Percentiles rank a stretch among this genome's conserved stretches.
phyloP scores from a whole-genome alignment of 1,284 basidiomycete species.

The Agroathelia rolfsii region DNA sequence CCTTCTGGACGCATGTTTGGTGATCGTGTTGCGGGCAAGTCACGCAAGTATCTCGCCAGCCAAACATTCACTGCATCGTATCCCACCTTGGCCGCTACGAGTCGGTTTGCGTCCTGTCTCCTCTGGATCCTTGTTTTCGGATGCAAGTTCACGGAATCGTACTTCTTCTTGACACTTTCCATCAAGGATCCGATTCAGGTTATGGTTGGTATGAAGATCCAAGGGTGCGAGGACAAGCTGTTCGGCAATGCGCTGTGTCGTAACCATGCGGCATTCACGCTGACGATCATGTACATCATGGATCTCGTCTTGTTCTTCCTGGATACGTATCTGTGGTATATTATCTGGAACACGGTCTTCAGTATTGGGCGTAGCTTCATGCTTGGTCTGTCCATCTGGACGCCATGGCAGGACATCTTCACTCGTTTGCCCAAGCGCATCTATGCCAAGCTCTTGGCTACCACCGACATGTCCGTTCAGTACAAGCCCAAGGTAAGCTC shows the following conservation, averaged over 20 bases:
- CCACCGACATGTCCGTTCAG: constrained; percentile 88
- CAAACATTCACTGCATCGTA: constrained; percentile 96
- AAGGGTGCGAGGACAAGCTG: constrained; percentile 75
- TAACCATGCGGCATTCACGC: constrained; percentile 86
- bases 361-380: constrained; percentile 85
- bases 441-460: constrained; percentile 87
- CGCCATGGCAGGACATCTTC: constrained; percentile 94
- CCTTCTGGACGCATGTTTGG: constrained; percentile 94
- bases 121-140: constrained; percentile 89
- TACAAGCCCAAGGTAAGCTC: constrained; percentile 88
- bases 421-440: constrained; percentile 89
- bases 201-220: constrained; percentile 90
- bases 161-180: constrained; percentile 92
- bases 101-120: constrained; percentile 63
- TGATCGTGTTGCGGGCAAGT: constrained; percentile 88
- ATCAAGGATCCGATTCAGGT: constrained; percentile 84
- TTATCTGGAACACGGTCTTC: constrained; percentile 95
- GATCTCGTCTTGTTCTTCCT: constrained; percentile 91
- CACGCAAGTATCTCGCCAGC: constrained; percentile 87
- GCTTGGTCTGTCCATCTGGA: constrained; percentile 91
- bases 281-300: constrained; percentile 96
- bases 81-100: constrained; percentile 50
- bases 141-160: constrained; percentile 91
- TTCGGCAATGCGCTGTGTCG: constrained; percentile 75
- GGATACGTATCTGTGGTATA: constrained; percentile 96